Base-by-base conservation (phyloP, 192 early-diverging fungal species). In the Globomyces pollinis-pini region DNA sequence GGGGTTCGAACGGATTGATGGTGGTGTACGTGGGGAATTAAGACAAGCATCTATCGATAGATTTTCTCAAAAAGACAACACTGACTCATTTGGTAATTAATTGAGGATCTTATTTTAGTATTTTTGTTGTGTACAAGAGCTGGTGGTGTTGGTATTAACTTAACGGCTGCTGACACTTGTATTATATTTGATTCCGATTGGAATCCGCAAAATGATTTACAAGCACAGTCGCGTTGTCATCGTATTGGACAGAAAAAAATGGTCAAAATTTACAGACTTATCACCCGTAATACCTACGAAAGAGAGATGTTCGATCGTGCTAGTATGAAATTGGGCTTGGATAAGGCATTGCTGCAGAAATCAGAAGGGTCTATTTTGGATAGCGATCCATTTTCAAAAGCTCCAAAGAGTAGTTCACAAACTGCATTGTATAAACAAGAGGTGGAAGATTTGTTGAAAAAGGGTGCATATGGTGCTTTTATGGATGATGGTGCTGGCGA, bases 171-270 rank as follows among this genome's bases (percentile, higher is more conserved):
- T 9, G 90, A 92, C 63, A 92, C 90, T 1, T 82, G 80, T 36
- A 88, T 91, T 63, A 91, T 91, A 41, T 91, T 89, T 71, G 89
- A 91, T 65, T 73, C 71, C 51, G 90, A 92, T 45, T 92, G 88
- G 90, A 93, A 93, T 61, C 90, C 90, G 35, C 88, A 91, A 65
- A 90, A 91, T 64, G 90, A 93, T 62, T 61, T 93, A 39, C 90
- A 93, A 67, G 90, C 90, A 1, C 87, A 88, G 59, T 79, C 80
- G 15, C 82, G 90, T 28, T 83, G 82, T 52, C 89, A 93, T 69
- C 81, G 90, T 60, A 93, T 93, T 65, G 90, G 90, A 12, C 90
- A 93, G 63, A 93, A 86, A 42, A 89, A 89, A 59, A 75, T 84
- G 3, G 90, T 93, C 1, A 86, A 89, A 38, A 86, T 79, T 52